Conservation (phyloP, 768 basidiomycete species). For the Xanthoconium purpureum region DNA sequence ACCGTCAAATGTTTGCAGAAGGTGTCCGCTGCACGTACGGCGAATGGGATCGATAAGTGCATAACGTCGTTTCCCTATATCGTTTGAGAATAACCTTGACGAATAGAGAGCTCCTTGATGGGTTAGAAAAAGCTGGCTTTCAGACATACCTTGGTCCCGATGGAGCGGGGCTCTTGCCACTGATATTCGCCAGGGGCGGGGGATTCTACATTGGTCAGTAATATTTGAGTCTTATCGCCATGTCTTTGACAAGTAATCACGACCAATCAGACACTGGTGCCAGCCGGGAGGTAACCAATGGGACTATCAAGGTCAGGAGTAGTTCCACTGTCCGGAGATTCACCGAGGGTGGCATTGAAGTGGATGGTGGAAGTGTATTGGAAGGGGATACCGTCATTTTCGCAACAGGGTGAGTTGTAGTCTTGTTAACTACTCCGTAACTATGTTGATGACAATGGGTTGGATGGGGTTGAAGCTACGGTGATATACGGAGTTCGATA, state of each 20-base stretch:
- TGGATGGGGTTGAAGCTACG: slow-evolving; percentile 35
- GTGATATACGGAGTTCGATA: slow-evolving; percentile 40
- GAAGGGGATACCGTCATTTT: slow-evolving; percentile 33
- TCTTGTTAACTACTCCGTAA: neutral
- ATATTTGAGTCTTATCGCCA: neutral
- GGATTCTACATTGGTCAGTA: slow-evolving; percentile 39
- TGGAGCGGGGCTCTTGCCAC: slow-evolving; percentile 33
- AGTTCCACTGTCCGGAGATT: slow-evolving; percentile 30
- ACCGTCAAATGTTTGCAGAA: slow-evolving; percentile 16
- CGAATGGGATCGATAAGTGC: slow-evolving; percentile 25
- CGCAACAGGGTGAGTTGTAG: slow-evolving; percentile 31
- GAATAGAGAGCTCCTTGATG: slow-evolving; percentile 38
- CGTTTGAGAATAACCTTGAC: neutral
- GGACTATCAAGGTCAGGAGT: slow-evolving; percentile 50
- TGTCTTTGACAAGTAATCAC: neutral
- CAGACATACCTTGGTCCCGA: slow-evolving; percentile 38
- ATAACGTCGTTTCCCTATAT: neutral
- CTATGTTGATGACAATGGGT: neutral
- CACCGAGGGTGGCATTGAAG: slow-evolving; percentile 25
- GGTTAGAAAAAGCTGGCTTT: slow-evolving; percentile 37
- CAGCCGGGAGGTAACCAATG: slow-evolving; percentile 43
- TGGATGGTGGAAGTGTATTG: slow-evolving; percentile 27
- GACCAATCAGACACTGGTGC: slow-evolving; percentile 35
- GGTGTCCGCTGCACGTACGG: neutral
- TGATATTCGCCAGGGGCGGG: slow-evolving; percentile 33